These are phyloP conservation scores for Lavandula angustifolia DNA, from an alignment of 257 asterid species.

Conservation along the genomic window DNA sequence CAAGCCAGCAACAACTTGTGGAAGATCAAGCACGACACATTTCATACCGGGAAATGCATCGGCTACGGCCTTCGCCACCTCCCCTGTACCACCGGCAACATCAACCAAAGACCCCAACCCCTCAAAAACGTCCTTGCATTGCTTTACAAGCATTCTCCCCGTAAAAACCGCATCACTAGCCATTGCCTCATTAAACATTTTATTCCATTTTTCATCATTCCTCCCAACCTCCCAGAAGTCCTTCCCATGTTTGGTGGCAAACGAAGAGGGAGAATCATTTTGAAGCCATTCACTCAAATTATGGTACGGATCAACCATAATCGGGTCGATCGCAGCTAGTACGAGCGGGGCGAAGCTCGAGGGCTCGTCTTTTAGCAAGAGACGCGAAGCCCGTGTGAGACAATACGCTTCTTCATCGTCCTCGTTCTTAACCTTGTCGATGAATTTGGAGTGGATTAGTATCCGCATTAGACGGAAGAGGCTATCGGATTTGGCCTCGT, in stretches of 20 bases:
- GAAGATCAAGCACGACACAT: constrained; percentile 25
- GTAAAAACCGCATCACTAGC: background rate
- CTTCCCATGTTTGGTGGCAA: constrained; percentile 2
- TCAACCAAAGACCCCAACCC: background rate
- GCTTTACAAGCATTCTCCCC: background rate
- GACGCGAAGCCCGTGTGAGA: constrained; percentile 14
- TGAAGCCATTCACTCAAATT: background rate
- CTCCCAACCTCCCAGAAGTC: background rate
- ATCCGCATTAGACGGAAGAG: constrained; percentile 10
- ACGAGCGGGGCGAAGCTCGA: background rate
- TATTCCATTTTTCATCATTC: background rate
- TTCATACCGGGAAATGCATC: background rate
- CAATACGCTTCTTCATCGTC: background rate
- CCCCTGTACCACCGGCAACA: constrained; percentile 4
- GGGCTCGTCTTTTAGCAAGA: background rate
- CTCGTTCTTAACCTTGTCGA: background rate
- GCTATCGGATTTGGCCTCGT: background rate
- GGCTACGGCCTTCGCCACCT: background rate
- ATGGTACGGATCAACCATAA: background rate
- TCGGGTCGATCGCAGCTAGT: background rate
- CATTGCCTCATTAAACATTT: background rate
- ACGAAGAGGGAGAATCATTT: background rate
- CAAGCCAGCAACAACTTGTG: background rate
- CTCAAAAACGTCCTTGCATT: background rate
- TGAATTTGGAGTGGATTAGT: background rate